Conservation (phyloP, 2,329 filamentous ascomycete genomes). For the Trichoderma aggressivum region DNA sequence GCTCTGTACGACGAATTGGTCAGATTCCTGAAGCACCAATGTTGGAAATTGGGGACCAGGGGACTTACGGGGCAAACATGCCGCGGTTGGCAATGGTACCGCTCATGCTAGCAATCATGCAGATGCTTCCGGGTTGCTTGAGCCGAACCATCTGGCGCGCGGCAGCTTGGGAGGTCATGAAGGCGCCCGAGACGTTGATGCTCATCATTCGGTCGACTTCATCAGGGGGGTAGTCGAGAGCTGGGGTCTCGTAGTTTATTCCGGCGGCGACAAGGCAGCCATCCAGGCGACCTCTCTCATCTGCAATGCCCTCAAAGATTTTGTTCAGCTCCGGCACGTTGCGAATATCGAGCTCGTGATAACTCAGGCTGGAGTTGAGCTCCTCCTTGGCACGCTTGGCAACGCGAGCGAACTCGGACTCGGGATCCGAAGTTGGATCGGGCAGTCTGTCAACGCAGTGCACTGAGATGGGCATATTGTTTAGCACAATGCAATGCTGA, state of each 20-base stretch:
- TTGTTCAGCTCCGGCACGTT: constrained; percentile 65
- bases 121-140: constrained; percentile 58
- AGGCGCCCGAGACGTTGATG: constrained; percentile 81
- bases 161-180: constrained; percentile 85
- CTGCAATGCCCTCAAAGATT: constrained; percentile 65
- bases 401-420: constrained; percentile 61
- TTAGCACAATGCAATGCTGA: background rate
- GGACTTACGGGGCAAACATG: constrained; percentile 56
- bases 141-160: constrained; percentile 69
- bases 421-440: constrained; percentile 42
- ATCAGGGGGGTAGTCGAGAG: constrained; percentile 74
- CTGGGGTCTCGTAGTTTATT: constrained; percentile 79
- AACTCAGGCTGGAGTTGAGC: constrained; percentile 66
- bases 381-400: constrained; percentile 60
- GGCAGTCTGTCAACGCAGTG: constrained; percentile 64
- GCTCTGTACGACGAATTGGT: constrained; percentile 42
- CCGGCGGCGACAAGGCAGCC: constrained; percentile 69
- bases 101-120: constrained; percentile 69
- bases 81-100: constrained; percentile 63
- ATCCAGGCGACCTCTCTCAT: constrained; percentile 68
- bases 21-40: background rate
- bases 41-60: background rate
- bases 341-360: constrained; percentile 77
- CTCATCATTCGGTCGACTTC: constrained; percentile 76
- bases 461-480: constrained; percentile 39